A percentile compares a stretch with the other conserved stretches of the same genome.
Conservation (phyloP, 176 grass and related monocot species). For the Eragrostis curvula region DNA sequence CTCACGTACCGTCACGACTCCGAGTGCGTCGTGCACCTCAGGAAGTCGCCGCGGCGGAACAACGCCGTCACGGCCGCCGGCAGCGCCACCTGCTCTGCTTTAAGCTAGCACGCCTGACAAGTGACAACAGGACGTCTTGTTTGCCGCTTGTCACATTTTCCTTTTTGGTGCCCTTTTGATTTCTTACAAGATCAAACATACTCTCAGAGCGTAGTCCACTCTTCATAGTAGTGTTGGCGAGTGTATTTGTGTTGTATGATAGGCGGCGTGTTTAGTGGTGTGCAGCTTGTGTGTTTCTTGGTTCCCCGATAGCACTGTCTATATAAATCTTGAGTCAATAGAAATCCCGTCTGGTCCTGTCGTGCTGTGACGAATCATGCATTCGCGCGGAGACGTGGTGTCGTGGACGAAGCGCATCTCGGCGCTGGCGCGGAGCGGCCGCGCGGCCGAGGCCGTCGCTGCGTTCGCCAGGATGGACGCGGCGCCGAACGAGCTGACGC, state of each 20-base stretch:
- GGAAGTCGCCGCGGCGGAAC: constrained; percentile 25
- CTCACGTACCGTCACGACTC: constrained; percentile 58
- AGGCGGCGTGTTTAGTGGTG: background rate
- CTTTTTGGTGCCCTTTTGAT: background rate
- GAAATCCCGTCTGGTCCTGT: background rate
- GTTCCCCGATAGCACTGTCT: background rate
- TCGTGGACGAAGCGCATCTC: constrained; percentile 60
- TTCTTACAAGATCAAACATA: no score
- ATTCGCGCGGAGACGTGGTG: constrained; percentile 44
- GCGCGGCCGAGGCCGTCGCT: constrained; percentile 48
- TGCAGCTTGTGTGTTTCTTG: background rate
- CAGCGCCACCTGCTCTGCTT: constrained; percentile 44
- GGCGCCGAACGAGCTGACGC: constrained; percentile 51
- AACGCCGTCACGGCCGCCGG: constrained; percentile 43
- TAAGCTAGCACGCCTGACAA: constrained; percentile 36
- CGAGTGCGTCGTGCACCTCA: constrained; percentile 65
- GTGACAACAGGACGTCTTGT: no score
- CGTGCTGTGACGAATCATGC: background rate
- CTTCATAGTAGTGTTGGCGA: no score
- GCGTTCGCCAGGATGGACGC: constrained; percentile 54
- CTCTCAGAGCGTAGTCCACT: no score
- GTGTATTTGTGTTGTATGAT: background rate
- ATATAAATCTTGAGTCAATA: no score
- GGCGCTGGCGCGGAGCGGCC: constrained; percentile 49
- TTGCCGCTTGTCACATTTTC: background rate